These are phyloP conservation scores for Cladophialophora bantiana DNA, from an alignment of 2,329 filamentous ascomycete species.

Conservation along the genomic window DNA sequence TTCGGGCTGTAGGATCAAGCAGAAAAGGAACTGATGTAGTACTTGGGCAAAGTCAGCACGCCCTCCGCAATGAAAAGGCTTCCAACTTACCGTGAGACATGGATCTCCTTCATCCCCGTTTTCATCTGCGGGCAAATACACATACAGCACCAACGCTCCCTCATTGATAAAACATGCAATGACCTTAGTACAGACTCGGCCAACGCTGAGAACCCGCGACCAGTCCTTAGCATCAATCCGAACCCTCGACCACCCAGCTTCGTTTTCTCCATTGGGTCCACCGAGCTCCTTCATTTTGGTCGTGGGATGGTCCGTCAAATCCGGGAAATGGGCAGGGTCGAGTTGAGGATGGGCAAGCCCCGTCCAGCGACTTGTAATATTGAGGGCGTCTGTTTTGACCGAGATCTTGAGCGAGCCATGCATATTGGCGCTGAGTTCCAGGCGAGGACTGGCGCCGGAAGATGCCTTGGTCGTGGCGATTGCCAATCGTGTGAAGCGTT, in stretches of 20 bases:
- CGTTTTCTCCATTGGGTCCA: slow-evolving; percentile 67
- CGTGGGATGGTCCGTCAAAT: slow-evolving; percentile 81
- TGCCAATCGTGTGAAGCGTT: slow-evolving; percentile 90
- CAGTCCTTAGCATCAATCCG: slow-evolving; percentile 93
- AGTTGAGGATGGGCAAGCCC: slow-evolving; percentile 86
- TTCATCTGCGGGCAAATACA: slow-evolving; percentile 51
- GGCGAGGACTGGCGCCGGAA: slow-evolving; percentile 52
- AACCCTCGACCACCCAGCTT: slow-evolving; percentile 86
- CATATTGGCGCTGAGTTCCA: slow-evolving; percentile 94
- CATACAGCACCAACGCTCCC: slow-evolving; percentile 55
- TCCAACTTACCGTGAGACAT: slow-evolving; percentile 52
- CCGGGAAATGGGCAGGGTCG: slow-evolving; percentile 75
- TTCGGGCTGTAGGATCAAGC: background rate
- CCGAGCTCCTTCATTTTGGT: slow-evolving; percentile 72
- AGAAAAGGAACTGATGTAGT: slow-evolving; percentile 55
- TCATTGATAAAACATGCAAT: slow-evolving; percentile 75
- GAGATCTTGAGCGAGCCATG: slow-evolving; percentile 82
- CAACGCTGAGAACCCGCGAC: slow-evolving; percentile 92
- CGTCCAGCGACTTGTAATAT: slow-evolving; percentile 85
- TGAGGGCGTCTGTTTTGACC: slow-evolving; percentile 81
- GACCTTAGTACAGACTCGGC: slow-evolving; percentile 84
- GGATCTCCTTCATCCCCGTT: slow-evolving; percentile 52
- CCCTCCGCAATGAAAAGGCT: background rate
- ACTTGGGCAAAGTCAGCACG: slow-evolving; percentile 42
- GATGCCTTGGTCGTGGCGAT: slow-evolving; percentile 45